Evolutionary conservation across 2,329 filamentous ascomycete genomes (phyloP).

Genomic region (Juglanconis oblonga): DNA sequence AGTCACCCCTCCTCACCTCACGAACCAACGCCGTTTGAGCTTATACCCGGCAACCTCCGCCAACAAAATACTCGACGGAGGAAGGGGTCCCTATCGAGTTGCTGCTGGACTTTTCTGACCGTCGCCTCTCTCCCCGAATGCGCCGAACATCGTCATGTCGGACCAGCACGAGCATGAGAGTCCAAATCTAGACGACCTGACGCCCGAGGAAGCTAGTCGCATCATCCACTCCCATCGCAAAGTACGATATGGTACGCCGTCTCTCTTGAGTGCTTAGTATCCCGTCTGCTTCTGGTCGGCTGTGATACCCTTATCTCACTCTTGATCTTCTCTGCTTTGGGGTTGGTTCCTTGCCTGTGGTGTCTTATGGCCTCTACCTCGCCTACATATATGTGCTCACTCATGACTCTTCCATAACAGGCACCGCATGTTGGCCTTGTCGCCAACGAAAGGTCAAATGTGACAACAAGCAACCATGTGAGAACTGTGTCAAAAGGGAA

Average conservation of each 20-base stretch:
- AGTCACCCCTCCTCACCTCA: no score
- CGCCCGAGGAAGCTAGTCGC: slow-evolving; percentile 63
- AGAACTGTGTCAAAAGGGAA: slow-evolving; percentile 66
- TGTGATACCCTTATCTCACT: no score
- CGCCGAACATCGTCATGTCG: slow-evolving; percentile 34
- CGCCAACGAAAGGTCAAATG: slow-evolving; percentile 68
- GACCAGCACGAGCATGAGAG: slow-evolving; percentile 39
- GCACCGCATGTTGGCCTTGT: slow-evolving; percentile 65
- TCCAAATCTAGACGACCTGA: slow-evolving; percentile 54
- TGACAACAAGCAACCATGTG: slow-evolving; percentile 66
- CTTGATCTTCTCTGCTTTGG: not conserved
- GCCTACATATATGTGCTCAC: not conserved
- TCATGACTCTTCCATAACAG: slow-evolving; percentile 30
- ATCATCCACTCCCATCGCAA: slow-evolving; percentile 70
- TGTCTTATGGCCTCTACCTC: not conserved
- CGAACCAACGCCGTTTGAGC: not conserved
- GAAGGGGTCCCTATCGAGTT: not conserved
- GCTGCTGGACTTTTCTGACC: not conserved
- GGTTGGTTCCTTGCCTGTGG: not conserved
- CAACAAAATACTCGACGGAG: not conserved
- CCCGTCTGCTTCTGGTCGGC: no score
- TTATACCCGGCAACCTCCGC: not conserved
- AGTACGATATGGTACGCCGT: slow-evolving; percentile 61
- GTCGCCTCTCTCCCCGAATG: not conserved
- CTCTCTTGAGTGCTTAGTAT: not conserved